phyloP scores from a whole-genome alignment of 1,284 basidiomycete species.

The Trametes polyzona region DNA sequence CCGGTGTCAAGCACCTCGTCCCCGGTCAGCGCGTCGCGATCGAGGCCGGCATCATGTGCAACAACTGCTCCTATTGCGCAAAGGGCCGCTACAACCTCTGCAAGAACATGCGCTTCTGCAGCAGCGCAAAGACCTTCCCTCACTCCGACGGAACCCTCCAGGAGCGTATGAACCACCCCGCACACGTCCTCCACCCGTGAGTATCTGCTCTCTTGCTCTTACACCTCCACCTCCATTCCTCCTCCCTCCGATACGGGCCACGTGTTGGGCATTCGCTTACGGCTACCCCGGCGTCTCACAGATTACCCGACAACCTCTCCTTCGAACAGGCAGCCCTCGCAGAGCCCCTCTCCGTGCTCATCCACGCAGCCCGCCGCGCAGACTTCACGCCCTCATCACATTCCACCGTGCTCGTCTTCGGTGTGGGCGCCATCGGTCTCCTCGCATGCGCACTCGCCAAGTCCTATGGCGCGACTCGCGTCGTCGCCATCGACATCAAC shows the following conservation, averaged over 20 bases:
- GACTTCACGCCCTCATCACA: constrained; percentile 48
- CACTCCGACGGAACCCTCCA: constrained; percentile 94
- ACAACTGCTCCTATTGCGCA: constrained; percentile 65
- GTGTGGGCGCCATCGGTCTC: constrained; percentile 91
- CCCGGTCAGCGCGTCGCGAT: constrained; percentile 92
- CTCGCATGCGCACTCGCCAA: constrained; percentile 83
- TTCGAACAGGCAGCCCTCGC: constrained; percentile 85
- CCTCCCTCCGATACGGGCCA: constrained; percentile 9
- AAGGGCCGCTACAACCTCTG: constrained; percentile 95
- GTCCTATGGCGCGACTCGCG: constrained; percentile 67
- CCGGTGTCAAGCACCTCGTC: constrained; percentile 64
- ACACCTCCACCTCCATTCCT: constrained; percentile 12
- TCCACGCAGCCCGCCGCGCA: constrained; percentile 82
- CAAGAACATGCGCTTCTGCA: constrained; percentile 86
- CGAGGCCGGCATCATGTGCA: constrained; percentile 91
- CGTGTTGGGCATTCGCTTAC: constrained; percentile 24
- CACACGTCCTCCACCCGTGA: constrained; percentile 84
- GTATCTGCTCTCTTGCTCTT: constrained; percentile 38
- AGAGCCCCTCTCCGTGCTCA: constrained; percentile 89
- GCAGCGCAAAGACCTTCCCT: constrained; percentile 89
- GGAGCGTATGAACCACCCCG: constrained; percentile 87
- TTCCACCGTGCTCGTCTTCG: constrained; percentile 80
- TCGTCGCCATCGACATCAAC: constrained; percentile 89
- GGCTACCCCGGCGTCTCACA: constrained; percentile 36
- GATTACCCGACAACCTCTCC: constrained; percentile 77